These are phyloP conservation scores for Cadophora sp. DNA, from an alignment of 2,329 filamentous ascomycete species.

Conservation along the genomic window DNA sequence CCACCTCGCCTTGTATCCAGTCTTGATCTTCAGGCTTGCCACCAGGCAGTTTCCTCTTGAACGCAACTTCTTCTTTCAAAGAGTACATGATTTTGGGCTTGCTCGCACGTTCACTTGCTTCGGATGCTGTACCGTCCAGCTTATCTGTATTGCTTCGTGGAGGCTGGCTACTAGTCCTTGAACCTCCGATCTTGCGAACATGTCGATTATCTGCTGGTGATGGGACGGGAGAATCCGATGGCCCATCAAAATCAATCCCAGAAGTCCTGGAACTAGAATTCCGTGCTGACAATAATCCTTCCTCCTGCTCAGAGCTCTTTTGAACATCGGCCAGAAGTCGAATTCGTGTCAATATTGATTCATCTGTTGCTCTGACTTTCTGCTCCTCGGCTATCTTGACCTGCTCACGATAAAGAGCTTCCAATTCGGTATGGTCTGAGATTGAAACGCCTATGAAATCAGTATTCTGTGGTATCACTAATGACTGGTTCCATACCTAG, in stretches of 20 bases:
- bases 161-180: conserved; percentile 41
- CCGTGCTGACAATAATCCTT: conserved; percentile 31
- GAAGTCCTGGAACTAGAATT: conserved; percentile 36
- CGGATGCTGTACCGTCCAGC: conserved; percentile 33
- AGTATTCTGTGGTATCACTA: conserved; percentile 8
- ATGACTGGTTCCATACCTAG: conserved; percentile 19
- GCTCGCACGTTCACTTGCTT: conserved; percentile 33
- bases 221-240: conserved; percentile 42
- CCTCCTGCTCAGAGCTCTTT: conserved; percentile 35
- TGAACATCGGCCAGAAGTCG: conserved; percentile 33
- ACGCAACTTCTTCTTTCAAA: conserved; percentile 70
- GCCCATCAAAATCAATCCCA: conserved; percentile 41
- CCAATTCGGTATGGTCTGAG: conserved; percentile 36
- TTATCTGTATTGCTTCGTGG: conserved; percentile 37
- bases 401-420: conserved; percentile 40
- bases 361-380: conserved; percentile 26
- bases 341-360: conserved; percentile 27
- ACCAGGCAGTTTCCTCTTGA: conserved; percentile 62
- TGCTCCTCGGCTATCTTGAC: conserved; percentile 41
- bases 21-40: conserved; percentile 56
- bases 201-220: conserved; percentile 42
- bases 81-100: conserved; percentile 61
- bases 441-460: conserved; percentile 34
- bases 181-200: conserved; percentile 37
- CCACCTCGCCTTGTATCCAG: conserved; percentile 81